Base-by-base conservation (phyloP, 306 rosid genomes). In the Oemleria cerasiformis region DNA sequence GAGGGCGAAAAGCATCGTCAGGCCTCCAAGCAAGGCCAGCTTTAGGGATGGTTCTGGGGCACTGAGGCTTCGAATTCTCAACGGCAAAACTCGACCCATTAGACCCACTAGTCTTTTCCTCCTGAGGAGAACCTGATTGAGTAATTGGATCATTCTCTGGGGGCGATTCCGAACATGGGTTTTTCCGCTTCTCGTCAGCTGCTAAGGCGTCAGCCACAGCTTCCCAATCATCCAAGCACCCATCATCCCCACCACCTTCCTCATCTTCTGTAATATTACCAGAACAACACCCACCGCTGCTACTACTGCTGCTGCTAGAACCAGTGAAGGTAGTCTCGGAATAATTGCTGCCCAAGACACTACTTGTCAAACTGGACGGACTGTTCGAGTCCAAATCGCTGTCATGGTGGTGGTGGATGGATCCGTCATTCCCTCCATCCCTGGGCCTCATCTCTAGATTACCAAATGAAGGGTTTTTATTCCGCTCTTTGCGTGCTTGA, bases 161-260 rank as follows among this genome's bases (percentile, higher is more conserved):
- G 17, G 79, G 80, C 1, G 79, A 80, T 61, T 87, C 89, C 0
- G 72, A 58, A 63, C 81, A 67, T 44, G 67, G 82, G 36, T 36
- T 84, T 55, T 77, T 68, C 9, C 38, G 84, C 87, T 86, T 87
- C 75, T 88, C 98, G 67, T 85, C 72, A 65, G 96, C 97, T 21
- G 91, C 97, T 78, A 91, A 79, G 65, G 99, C 96, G 75, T 94
- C 99, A 3, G 99, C 99, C 88, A 94, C 61, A 44, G 95, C 96
- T 88, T 94, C 99, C 99, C 99, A 94, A 80, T 94, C 99, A 81
- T 94, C 99, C 85, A 94, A 84, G 77, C 96, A 86, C 6, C 75
- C 99, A 79, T 89, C 98, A 76, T 88, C 98, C 2, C 73, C 87
- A 36, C 72, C 89, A 6, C 65, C 90, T 6, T 73, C 89, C 20